Evolutionary conservation across 106 monocot species (phyloP), one percentile per base, ranked within the genome.

Genomic region (Phalaenopsis aphrodite): DNA sequence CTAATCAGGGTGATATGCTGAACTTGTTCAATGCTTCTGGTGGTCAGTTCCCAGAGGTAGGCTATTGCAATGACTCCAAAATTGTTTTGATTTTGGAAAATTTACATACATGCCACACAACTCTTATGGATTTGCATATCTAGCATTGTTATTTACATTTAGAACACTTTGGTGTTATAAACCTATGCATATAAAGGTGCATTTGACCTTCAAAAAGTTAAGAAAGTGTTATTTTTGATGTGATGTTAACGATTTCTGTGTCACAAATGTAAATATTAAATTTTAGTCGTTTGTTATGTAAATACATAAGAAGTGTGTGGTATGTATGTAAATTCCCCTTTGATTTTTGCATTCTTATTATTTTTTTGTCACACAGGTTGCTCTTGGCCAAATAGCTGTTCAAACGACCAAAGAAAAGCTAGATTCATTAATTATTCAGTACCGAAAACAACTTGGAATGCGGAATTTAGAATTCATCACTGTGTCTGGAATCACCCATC

Each of bases 21-120:
- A 91, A 94, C 75, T 80, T 99, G 75, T 99, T 99, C 56, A 82
- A 85, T 75, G 68, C 84, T 81, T 91, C 89, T 75, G 49, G 42
- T 48, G 81, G 81, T 77, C 89, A 93, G 48, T 99, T 99, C 84
- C 89, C 93, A 17, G 95, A 99, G 91, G 99, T 93, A 87, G 18
- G 38, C 55, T 79, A 67, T 78, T 3, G n/a, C 46, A 48, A 68
- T 18, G 48, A 39, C 8, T 15, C 10, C 17, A 30, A 55, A 55
- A 17, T 15, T 52, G 15, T 55, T 56, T 80, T 72, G 0, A 21
- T 55, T 24, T 30, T 30, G 30, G 30, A 30, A 30, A 30, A 30
- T 30, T 30, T 30, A 30, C 30, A 30, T 30, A 30, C 30, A 30
- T 0, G 0, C 30, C 30, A 30, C 30, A 30, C 30, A 30, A 30